These are phyloP conservation scores for Crithidia mellificae DNA, from an alignment of 208 protist species.

Conservation along the genomic window DNA sequence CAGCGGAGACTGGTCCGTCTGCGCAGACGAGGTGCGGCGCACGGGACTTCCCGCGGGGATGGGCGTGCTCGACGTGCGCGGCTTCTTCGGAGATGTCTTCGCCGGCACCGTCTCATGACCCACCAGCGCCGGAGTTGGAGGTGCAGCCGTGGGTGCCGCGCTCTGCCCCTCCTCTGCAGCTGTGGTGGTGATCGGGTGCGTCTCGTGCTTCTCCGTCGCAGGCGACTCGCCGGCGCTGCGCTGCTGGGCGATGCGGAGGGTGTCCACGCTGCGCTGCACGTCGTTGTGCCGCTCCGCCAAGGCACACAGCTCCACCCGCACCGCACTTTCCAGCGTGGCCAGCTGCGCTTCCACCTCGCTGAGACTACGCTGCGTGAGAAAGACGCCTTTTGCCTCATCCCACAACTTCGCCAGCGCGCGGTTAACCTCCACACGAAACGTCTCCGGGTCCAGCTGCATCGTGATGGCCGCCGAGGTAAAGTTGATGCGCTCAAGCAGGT, in stretches of 20 bases:
- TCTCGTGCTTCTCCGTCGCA: neutral
- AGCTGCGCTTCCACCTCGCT: conserved; percentile 60
- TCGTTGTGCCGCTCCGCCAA: conserved; percentile 61
- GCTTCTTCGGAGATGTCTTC: neutral
- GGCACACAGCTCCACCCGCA: conserved; percentile 66
- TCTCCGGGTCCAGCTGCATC: conserved; percentile 36
- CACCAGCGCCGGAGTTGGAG: neutral
- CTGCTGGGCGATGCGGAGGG: conserved; percentile 25
- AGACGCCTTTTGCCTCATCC: conserved; percentile 53
- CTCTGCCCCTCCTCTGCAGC: no score
- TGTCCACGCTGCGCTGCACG: conserved; percentile 36
- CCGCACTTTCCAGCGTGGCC: conserved; percentile 60
- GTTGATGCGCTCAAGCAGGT: conserved; percentile 80
- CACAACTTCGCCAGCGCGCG: conserved; percentile 70
- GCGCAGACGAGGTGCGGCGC: neutral
- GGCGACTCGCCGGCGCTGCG: neutral
- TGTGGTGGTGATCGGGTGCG: neutral
- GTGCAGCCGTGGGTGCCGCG: neutral
- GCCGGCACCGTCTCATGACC: neutral
- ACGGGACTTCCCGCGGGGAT: neutral
- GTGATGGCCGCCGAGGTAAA: conserved; percentile 42
- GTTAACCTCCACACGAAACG: conserved; percentile 64
- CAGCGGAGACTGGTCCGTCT: neutral
- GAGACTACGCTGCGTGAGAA: conserved; percentile 60
- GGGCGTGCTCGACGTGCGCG: neutral